phyloP scores from a whole-genome alignment of 2,329 filamentous ascomycete species.

The Cladosporium sp. region DNA sequence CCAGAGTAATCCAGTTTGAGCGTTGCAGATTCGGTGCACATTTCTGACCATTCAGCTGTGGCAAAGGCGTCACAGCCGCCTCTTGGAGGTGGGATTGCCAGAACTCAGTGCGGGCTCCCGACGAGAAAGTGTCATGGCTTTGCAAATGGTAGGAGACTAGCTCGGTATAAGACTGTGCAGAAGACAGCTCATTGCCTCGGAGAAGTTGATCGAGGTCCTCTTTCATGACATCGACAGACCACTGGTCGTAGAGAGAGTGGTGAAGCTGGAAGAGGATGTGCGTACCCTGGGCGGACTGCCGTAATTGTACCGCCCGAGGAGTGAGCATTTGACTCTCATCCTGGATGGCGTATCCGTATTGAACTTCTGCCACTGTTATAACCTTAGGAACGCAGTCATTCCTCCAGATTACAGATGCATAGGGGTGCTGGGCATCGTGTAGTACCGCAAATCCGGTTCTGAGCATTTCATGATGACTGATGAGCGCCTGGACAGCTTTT shows the following conservation, averaged over 20 bases:
- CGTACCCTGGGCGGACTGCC: conserved; percentile 21
- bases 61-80: conserved; percentile 52
- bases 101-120: conserved; percentile 45
- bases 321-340: conserved; percentile 1
- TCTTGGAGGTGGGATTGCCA: conserved; percentile 66
- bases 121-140: neutral
- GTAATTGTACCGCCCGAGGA: conserved; percentile 62
- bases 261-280: conserved; percentile 59
- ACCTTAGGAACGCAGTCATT: neutral
- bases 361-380: conserved; percentile 4
- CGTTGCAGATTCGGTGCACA: conserved; percentile 18
- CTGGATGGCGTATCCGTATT: conserved; percentile 17
- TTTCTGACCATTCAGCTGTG: conserved; percentile 51
- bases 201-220: conserved; percentile 60
- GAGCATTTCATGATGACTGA: conserved; percentile 60
- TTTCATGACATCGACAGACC: conserved; percentile 72
- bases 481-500: conserved; percentile 49
- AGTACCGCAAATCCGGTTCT: conserved; percentile 68
- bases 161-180: conserved; percentile 57
- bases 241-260: conserved; percentile 88
- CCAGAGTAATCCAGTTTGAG: conserved; percentile 19
- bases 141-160: conserved; percentile 51
- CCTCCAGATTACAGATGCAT: conserved; percentile 63
- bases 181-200: conserved; percentile 22
- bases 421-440: conserved; percentile 41